phyloP scores from a whole-genome alignment of 306 rosid genomes.

The Hippophae rhamnoides region DNA sequence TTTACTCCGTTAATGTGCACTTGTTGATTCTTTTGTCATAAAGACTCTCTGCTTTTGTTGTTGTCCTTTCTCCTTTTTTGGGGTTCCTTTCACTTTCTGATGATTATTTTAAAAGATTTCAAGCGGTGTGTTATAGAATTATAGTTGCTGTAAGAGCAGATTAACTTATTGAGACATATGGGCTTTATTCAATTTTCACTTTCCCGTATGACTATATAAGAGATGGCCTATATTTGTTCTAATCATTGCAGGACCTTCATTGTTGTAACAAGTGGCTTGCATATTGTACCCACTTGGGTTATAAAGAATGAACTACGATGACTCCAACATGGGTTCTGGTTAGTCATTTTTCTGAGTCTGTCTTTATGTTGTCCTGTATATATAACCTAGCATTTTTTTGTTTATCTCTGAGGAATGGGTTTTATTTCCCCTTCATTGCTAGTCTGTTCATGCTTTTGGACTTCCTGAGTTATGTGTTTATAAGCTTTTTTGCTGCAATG shows the following conservation, averaged over 20 bases:
- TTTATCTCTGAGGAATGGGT: slow-evolving; percentile 2
- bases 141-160: slow-evolving; percentile 8
- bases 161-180: slow-evolving; percentile 49
- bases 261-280: slow-evolving; percentile 28
- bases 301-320: slow-evolving; percentile 56
- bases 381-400: not conserved
- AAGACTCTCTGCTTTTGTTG: slow-evolving; percentile 36
- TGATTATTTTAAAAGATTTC: slow-evolving; percentile 26
- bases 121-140: slow-evolving; percentile 8
- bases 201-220: slow-evolving; percentile 47
- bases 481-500: slow-evolving; percentile 29
- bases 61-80: slow-evolving; percentile 32
- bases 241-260: slow-evolving; percentile 56
- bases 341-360: too few species aligned
- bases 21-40: slow-evolving; percentile 43
- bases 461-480: slow-evolving; percentile 17
- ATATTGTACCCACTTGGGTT: slow-evolving; percentile 17
- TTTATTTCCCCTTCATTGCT: not conserved
- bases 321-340: slow-evolving; percentile 60
- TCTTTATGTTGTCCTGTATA: too few species aligned
- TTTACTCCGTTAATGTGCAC: slow-evolving; percentile 38
- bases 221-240: slow-evolving; percentile 31
- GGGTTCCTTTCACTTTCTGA: slow-evolving; percentile 57
- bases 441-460: too few species aligned
- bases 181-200: slow-evolving; percentile 31